These are phyloP conservation scores for Pelargonium fulgidum DNA, from an alignment of 441 rosid genomes.

Conservation along the genomic window DNA sequence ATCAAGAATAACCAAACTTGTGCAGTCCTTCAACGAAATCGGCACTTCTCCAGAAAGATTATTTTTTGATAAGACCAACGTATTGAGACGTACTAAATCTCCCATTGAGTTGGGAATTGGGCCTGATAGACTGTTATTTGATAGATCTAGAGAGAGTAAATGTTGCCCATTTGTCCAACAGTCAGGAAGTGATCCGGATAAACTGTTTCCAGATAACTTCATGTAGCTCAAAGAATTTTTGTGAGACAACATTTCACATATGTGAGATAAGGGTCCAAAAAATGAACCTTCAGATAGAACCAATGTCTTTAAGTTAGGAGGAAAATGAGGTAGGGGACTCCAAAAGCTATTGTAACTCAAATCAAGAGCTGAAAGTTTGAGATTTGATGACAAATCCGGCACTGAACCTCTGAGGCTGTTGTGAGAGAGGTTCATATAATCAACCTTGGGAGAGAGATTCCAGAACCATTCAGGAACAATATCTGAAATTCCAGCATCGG, in stretches of 20 bases:
- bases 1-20: neutral
- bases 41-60: slow-evolving; percentile 11
- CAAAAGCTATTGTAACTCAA: neutral
- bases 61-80: neutral
- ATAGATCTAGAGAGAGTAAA: neutral
- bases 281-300: neutral
- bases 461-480: slow-evolving; percentile 6
- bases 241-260: neutral
- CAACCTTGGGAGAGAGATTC: neutral
- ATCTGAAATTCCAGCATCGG: neutral
- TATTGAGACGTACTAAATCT: neutral
- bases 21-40: neutral
- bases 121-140: slow-evolving; percentile 7
- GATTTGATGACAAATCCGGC: neutral
- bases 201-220: neutral
- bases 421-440: slow-evolving; percentile 2
- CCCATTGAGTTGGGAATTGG: slow-evolving; percentile 1
- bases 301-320: neutral
- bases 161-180: neutral
- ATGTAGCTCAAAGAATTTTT: neutral
- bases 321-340: neutral
- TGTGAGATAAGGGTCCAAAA: neutral
- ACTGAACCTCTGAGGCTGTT: neutral
- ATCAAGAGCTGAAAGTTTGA: neutral
- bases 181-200: slow-evolving; percentile 2